phyloP scores from a whole-genome alignment of 192 early-diverging fungal genomes.

The Lunasporangiospora selenospora region DNA sequence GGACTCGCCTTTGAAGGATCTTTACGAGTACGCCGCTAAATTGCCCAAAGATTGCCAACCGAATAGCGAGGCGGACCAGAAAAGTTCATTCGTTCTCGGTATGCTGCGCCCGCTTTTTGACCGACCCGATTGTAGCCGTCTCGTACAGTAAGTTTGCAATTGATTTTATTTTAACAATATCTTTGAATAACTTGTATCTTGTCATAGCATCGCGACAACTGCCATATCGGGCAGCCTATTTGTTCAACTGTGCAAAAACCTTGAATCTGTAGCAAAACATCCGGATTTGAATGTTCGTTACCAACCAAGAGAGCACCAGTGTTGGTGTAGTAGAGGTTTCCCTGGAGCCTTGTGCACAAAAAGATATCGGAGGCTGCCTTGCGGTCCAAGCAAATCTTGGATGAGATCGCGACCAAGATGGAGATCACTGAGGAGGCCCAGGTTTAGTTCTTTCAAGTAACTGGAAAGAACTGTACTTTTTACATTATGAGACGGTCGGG shows the following conservation, averaged over 20 bases:
- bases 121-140: constrained; percentile 12
- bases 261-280: not conserved
- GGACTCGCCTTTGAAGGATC: constrained; percentile 14
- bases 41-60: constrained; percentile 13
- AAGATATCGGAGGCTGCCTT: constrained; percentile 10
- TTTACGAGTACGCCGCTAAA: constrained; percentile 21
- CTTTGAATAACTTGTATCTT: not conserved
- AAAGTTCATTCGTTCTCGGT: constrained; percentile 11
- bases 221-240: constrained; percentile 16
- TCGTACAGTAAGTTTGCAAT: constrained; percentile 9
- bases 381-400: constrained; percentile 12
- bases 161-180: constrained; percentile 2
- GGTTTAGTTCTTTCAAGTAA: constrained; percentile 7
- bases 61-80: constrained; percentile 16
- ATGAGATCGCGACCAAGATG: constrained; percentile 10
- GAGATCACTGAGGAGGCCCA: constrained; percentile 4
- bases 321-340: constrained; percentile 14
- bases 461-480: constrained; percentile 7
- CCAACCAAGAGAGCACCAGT: not conserved
- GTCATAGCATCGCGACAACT: constrained; percentile 11
- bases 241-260: constrained; percentile 2
- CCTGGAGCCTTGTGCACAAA: not conserved
- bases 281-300: constrained; percentile 7
- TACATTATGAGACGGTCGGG: constrained; percentile 6
- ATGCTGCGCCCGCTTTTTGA: constrained; percentile 19